Evolutionary conservation across 441 rosid genomes (phyloP), one percentile per base, ranked within the genome.

Genomic region (Kokia cookei): DNA sequence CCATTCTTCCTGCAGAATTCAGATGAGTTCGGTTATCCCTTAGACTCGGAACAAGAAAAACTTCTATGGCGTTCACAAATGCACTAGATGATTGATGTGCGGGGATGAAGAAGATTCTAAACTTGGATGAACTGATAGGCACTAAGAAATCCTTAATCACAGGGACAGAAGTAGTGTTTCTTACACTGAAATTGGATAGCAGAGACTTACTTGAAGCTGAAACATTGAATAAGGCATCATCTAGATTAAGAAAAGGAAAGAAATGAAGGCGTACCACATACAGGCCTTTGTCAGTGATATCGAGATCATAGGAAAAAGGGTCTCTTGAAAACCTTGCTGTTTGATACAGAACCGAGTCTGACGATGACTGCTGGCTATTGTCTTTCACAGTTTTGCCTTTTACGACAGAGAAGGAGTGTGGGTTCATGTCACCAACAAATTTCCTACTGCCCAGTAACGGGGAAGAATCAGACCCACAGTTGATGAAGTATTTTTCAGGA

Each of bases 1-100:
- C 50, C 35, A 0, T 4, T 0, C 3, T 40, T 65, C 81, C 85
- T 1, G 42, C 17, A 4, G 67, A 15, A 66, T 58, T 76, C 55
- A 81, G 51, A 51, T 26, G 69, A 15, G 12, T 74, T 29, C 12
- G 27, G 12, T 15, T 60, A 14, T 80, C 55, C 63, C 76, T 67
- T 74, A 84, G 81, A 50, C 80, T 37, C 15, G 35, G 76, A 7
- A 88, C 82, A n/a, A 70, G 79, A 68, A 87, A 74, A 40, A 87
- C 79, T 79, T 89, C 93, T 13, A 89, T 82, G n/a, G 90, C 94
- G 70, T 83, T 87, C 43, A 84, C 86, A 77, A 89, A 87, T 12
- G 87, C 86, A 17, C 85, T 73, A 70, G 84, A 76, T n/a, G 81
- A 26, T 5, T 2, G 65, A 6, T 50, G 9, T 50, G 83, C 67